Conservation (phyloP, 1,139 yeast genomes). For the Pichia sp. region DNA sequence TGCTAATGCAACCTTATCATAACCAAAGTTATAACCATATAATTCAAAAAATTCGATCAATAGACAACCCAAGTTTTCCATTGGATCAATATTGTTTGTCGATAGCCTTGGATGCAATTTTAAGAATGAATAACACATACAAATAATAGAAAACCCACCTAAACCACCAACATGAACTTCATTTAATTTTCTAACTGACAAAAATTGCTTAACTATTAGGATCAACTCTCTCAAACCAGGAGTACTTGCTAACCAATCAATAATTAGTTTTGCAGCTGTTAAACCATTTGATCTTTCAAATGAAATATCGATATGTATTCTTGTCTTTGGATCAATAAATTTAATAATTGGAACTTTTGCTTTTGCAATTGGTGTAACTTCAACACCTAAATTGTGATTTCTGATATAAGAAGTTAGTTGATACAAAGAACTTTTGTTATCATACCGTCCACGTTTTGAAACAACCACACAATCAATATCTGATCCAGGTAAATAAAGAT, state of each 20-base stretch:
- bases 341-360: slow-evolving; percentile 96
- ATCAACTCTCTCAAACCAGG: slow-evolving; percentile 86
- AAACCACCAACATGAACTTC: slow-evolving; percentile 95
- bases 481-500: slow-evolving; percentile 87
- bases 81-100: slow-evolving; percentile 58
- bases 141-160: slow-evolving; percentile 91
- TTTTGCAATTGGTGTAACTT: slow-evolving; percentile 80
- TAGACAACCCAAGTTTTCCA: slow-evolving; percentile 78
- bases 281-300: slow-evolving; percentile 86
- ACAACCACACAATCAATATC: slow-evolving; percentile 93
- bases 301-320: slow-evolving; percentile 81
- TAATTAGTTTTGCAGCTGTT: slow-evolving; percentile 73
- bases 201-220: slow-evolving; percentile 77
- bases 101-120: slow-evolving; percentile 72
- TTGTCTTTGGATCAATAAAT: slow-evolving; percentile 68
- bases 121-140: slow-evolving; percentile 78
- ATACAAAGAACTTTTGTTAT: slow-evolving; percentile 60
- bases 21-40: slow-evolving; percentile 90
- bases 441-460: slow-evolving; percentile 60
- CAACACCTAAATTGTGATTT: slow-evolving; percentile 54
- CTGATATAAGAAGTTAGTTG: slow-evolving; percentile 69
- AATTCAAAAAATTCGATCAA: slow-evolving; percentile 89
- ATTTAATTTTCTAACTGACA: slow-evolving; percentile 71
- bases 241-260: slow-evolving; percentile 64
- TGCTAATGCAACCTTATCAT: slow-evolving; percentile 67